These are phyloP conservation scores for Arthroderma uncinatum DNA, from an alignment of 2,329 filamentous ascomycete species.

Conservation along the genomic window DNA sequence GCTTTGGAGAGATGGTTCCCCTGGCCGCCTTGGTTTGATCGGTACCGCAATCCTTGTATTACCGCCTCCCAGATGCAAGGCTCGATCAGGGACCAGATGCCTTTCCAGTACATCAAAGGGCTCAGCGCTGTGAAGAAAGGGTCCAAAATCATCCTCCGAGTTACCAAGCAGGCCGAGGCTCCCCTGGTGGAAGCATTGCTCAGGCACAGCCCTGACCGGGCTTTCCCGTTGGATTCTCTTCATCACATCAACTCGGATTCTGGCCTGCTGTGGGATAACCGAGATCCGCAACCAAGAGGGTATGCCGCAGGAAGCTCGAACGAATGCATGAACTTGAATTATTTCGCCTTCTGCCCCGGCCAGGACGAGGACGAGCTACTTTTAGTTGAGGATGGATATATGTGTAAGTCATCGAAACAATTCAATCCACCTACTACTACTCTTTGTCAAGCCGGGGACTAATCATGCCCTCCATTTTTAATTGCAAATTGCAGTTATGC, in stretches of 20 bases:
- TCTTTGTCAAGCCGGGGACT: neutral
- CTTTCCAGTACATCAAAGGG: conserved; percentile 4
- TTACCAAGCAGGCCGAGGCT: conserved; percentile 5
- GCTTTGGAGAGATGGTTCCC: conserved; percentile 10
- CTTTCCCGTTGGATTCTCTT: conserved; percentile 8
- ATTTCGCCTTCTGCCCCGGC: conserved; percentile 11
- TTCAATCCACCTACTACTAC: neutral
- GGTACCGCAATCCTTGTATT: conserved; percentile 10
- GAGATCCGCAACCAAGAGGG: conserved; percentile 2
- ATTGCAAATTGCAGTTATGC: conserved; percentile 7
- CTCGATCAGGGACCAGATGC: conserved; percentile 4
- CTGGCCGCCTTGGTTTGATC: conserved; percentile 11
- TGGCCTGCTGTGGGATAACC: conserved; percentile 11
- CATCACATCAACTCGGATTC: conserved; percentile 10
- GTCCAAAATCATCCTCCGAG: conserved; percentile 5
- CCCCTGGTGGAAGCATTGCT: conserved; percentile 4
- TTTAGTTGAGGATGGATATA: conserved; percentile 10
- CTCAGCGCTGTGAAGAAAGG: conserved; percentile 10
- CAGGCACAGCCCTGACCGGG: conserved; percentile 1
- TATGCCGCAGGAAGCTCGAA: conserved; percentile 10
- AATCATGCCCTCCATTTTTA: neutral
- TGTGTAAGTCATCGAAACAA: conserved; percentile 7
- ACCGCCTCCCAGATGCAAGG: conserved; percentile 7
- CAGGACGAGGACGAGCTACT: conserved; percentile 9
- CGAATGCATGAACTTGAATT: conserved; percentile 11